Percentiles rank a stretch among this genome's conserved stretches.
Evolutionary conservation across 805 yeast species (phyloP).

Genomic region (Candida chauliodis): DNA sequence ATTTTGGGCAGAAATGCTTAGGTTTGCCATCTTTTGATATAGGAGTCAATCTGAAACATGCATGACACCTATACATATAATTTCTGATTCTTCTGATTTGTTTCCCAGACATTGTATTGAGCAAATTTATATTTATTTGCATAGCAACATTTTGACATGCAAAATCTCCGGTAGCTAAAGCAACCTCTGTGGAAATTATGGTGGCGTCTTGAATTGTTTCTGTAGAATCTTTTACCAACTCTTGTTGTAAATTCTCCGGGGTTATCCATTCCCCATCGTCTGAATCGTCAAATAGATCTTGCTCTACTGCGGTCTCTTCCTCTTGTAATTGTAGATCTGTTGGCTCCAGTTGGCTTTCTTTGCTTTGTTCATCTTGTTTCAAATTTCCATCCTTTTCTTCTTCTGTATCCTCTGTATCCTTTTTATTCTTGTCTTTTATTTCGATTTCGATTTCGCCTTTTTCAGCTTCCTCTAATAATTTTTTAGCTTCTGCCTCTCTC

Average conservation of each 20-base stretch:
- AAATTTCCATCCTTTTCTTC: slow-evolving; percentile 9
- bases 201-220: slow-evolving; percentile 48
- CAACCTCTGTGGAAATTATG: slow-evolving; percentile 53
- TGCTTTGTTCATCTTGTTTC: too few species aligned
- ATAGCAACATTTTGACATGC: slow-evolving; percentile 94
- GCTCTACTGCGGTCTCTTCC: slow-evolving; percentile 11
- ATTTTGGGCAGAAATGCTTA: slow-evolving; percentile 86
- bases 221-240: slow-evolving; percentile 61
- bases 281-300: slow-evolving; percentile 49
- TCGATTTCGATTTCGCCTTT: slow-evolving; percentile 10
- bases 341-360: too few species aligned
- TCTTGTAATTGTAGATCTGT: slow-evolving; percentile 7
- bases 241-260: slow-evolving; percentile 74
- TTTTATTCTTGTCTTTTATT: slow-evolving; percentile 12
- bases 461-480: slow-evolving; percentile 16
- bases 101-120: slow-evolving; percentile 80
- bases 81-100: slow-evolving; percentile 82
- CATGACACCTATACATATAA: slow-evolving; percentile 96
- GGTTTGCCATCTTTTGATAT: slow-evolving; percentile 72
- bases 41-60: slow-evolving; percentile 83
- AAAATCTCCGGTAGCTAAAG: slow-evolving; percentile 92
- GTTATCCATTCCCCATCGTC: slow-evolving; percentile 92
- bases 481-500: slow-evolving; percentile 38
- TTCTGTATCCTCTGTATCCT: slow-evolving; percentile 1
- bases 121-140: slow-evolving; percentile 82